Evolutionary conservation across 1,139 yeast species (phyloP).

Genomic region (Hemisphaericaspora xylanilytica): DNA sequence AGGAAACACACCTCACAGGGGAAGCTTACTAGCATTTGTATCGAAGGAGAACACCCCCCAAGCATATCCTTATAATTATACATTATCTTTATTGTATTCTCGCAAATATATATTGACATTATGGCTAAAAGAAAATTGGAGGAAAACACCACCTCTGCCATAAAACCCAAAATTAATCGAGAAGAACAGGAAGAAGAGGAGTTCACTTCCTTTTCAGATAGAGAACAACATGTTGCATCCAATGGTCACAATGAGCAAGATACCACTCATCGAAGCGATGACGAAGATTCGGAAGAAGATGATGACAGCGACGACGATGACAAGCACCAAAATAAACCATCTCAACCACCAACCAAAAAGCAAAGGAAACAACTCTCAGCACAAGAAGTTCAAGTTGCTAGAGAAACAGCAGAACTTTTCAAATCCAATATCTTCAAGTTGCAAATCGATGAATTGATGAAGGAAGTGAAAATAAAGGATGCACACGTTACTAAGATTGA

Average conservation of each 20-base stretch:
- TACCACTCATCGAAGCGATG: conserved; percentile 10
- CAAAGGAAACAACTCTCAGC: conserved; percentile 55
- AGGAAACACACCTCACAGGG: not conserved
- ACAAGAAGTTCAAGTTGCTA: conserved; percentile 84
- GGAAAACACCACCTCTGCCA: conserved; percentile 9
- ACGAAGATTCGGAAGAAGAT: conserved; percentile 13
- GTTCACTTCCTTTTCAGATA: conserved; percentile 10
- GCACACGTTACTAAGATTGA: conserved; percentile 65
- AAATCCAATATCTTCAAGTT: conserved; percentile 91
- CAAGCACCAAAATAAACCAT: conserved; percentile 15
- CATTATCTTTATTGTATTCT: too few species aligned
- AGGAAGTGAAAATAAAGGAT: conserved; percentile 75
- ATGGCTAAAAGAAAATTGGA: conserved; percentile 36
- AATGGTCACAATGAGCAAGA: conserved; percentile 13
- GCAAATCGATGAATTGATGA: conserved; percentile 86
- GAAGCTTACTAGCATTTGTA: conserved; percentile 1
- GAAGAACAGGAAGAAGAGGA: conserved; percentile 15
- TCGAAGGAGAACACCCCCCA: too few species aligned
- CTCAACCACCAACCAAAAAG: conserved; percentile 31
- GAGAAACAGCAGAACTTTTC: conserved; percentile 92
- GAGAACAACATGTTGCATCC: conserved; percentile 6
- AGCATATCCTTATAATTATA: not conserved
- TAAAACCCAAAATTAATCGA: conserved; percentile 9
- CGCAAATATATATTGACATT: conserved; percentile 3
- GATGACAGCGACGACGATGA: conserved; percentile 16